Conservation (phyloP, 2,329 filamentous ascomycete species). For the Dothistroma pini region DNA sequence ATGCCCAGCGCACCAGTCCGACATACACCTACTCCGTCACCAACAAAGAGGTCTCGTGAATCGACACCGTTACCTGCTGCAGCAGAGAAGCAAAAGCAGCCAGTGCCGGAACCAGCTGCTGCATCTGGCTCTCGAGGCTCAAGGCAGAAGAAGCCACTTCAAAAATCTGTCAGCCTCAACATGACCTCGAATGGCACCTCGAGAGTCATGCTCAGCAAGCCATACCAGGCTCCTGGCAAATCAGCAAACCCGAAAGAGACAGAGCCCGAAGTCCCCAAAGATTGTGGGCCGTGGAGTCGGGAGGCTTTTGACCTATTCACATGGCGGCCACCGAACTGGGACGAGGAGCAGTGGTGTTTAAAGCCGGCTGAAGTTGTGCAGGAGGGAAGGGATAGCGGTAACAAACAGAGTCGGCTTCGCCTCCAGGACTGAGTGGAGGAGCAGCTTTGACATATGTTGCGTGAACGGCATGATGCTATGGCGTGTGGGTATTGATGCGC, state of each 20-base stretch:
- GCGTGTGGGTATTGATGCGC: too few relatives aligned
- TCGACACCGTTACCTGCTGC: conserved; percentile 7
- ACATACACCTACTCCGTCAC: conserved; percentile 28
- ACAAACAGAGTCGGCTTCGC: conserved; percentile 1
- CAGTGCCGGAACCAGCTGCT: background rate
- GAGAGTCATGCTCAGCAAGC: conserved; percentile 28
- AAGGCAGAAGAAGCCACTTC: conserved; percentile 18
- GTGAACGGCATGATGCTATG: background rate
- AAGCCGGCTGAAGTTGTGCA: conserved; percentile 2
- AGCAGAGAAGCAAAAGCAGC: background rate
- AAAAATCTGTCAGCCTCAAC: conserved; percentile 28
- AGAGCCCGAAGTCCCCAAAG: conserved; percentile 42
- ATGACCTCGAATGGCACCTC: conserved; percentile 25
- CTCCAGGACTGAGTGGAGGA: conserved; percentile 18
- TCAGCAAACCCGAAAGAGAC: conserved; percentile 8
- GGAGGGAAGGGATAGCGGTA: background rate
- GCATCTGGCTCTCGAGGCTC: background rate
- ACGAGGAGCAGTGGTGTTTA: conserved; percentile 32
- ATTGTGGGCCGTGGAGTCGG: conserved; percentile 62
- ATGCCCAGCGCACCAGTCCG: conserved; percentile 30
- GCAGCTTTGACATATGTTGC: conserved; percentile 6
- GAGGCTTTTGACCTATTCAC: conserved; percentile 66
- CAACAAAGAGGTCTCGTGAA: conserved; percentile 19
- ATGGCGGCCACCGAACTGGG: conserved; percentile 50
- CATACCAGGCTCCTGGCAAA: conserved; percentile 30